Conservation (phyloP, 73 alveolate genomes). For the Durusdinium trenchii region DNA sequence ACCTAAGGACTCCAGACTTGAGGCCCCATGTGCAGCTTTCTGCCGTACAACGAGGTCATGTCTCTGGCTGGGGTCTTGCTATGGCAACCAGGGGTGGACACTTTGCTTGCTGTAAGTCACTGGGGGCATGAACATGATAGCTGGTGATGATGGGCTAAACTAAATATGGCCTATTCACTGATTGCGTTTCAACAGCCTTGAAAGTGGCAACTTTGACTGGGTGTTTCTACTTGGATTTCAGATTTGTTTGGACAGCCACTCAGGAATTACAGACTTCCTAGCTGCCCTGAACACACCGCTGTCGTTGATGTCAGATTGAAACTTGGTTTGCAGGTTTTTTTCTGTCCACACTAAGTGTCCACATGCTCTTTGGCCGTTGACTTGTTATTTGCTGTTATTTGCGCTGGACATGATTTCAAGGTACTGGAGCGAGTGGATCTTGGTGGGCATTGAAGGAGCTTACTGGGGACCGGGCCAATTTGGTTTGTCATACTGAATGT, state of each 20-base stretch:
- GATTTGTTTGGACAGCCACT: background rate
- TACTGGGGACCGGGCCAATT: background rate
- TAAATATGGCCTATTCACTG: no score
- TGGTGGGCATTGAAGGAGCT: constrained; percentile 17
- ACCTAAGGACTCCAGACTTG: background rate
- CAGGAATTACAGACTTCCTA: background rate
- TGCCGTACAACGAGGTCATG: background rate
- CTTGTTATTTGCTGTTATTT: background rate
- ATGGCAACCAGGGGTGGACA: no score
- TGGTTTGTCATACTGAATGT: background rate
- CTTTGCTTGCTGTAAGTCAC: no score
- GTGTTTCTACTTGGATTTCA: background rate
- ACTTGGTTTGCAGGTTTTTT: background rate
- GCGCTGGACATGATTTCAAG: background rate
- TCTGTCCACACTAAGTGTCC: background rate
- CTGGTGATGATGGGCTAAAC: no score
- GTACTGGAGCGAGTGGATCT: constrained; percentile 6
- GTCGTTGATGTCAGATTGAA: background rate
- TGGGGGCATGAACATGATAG: no score
- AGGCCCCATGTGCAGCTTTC: background rate
- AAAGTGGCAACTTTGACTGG: background rate
- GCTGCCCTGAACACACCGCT: background rate
- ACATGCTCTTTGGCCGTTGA: background rate
- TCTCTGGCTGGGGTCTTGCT: constrained; percentile 13
- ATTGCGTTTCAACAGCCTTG: no score